Evolutionary conservation across 495 filamentous ascomycete genomes (phyloP).

Genomic region (Aspergillus ellipticus): DNA sequence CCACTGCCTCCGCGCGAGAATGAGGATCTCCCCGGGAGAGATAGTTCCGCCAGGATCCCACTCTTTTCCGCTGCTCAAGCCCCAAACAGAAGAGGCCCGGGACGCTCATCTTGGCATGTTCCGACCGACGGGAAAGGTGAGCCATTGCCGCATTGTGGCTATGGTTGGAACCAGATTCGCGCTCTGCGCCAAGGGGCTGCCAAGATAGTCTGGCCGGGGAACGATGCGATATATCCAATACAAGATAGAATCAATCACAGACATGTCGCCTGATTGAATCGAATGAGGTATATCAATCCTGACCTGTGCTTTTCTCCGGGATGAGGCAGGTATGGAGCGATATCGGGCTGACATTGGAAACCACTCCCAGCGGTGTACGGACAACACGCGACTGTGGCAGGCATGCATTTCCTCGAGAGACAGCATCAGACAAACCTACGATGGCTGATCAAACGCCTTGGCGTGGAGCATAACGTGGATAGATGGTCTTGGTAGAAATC

Average conservation of each 20-base stretch:
- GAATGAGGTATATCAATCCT: not conserved
- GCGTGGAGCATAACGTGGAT: not conserved
- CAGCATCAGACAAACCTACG: not conserved
- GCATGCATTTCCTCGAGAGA: not conserved
- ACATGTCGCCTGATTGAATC: not conserved
- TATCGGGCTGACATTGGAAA: conserved; percentile 1
- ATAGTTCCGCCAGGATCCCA: conserved; percentile 1
- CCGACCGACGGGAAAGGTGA: not conserved
- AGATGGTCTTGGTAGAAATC: not conserved
- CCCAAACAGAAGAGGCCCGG: not conserved
- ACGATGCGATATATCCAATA: conserved; percentile 1
- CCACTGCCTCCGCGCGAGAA: not conserved
- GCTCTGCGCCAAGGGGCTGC: not conserved
- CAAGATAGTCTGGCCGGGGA: not conserved
- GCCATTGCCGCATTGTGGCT: not conserved
- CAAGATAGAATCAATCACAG: not conserved
- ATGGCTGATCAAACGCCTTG: not conserved
- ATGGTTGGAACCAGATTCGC: not conserved
- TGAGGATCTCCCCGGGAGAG: not conserved
- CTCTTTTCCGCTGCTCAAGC: not conserved
- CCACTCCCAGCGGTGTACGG: not conserved
- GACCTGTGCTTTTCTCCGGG: not conserved
- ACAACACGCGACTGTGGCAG: not conserved
- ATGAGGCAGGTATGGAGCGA: not conserved
- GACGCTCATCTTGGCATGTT: not conserved